Percentiles rank a stretch among this genome's conserved stretches.
phyloP scores from a whole-genome alignment of 2,329 filamentous ascomycete species.

The Macrophomina phaseolina region DNA sequence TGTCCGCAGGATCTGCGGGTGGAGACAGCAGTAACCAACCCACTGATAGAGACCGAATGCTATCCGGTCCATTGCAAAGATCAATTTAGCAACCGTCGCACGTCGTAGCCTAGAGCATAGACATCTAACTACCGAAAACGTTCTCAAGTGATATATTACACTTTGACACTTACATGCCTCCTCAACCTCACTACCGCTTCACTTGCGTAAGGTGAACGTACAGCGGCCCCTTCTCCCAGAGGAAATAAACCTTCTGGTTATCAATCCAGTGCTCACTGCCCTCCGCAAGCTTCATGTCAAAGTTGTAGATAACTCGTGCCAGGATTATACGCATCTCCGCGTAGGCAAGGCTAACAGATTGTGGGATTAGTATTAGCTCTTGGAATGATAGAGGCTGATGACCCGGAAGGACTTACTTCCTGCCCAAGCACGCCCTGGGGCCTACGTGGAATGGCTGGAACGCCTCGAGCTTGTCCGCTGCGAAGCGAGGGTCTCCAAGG shows the following conservation, averaged over 20 bases:
- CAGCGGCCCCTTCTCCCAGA: slow-evolving; percentile 42
- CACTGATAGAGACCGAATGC: too few relatives aligned
- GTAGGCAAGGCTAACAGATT: slow-evolving; percentile 39
- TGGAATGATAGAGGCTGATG: background rate
- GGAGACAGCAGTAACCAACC: too few relatives aligned
- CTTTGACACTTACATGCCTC: background rate
- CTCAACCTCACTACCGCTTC: background rate
- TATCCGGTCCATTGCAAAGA: too few relatives aligned
- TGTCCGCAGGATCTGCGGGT: too few relatives aligned
- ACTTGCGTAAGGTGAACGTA: slow-evolving; percentile 35
- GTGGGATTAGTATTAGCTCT: background rate
- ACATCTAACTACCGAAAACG: too few relatives aligned
- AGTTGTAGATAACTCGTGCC: slow-evolving; percentile 47
- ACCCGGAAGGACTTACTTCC: slow-evolving; percentile 37
- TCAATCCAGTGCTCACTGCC: slow-evolving; percentile 47
- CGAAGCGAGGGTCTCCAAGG: slow-evolving; percentile 31
- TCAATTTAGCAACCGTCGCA: too few relatives aligned
- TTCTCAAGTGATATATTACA: too few relatives aligned
- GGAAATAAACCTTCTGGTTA: slow-evolving; percentile 37
- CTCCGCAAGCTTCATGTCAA: slow-evolving; percentile 44
- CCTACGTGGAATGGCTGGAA: slow-evolving; percentile 43
- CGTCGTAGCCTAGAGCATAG: too few relatives aligned
- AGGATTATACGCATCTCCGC: slow-evolving; percentile 47
- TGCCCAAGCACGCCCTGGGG: slow-evolving; percentile 45
- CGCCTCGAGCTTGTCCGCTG: slow-evolving; percentile 31